These are phyloP conservation scores for Geosmithia morbida DNA, from an alignment of 2,329 filamentous ascomycete species.

Conservation along the genomic window DNA sequence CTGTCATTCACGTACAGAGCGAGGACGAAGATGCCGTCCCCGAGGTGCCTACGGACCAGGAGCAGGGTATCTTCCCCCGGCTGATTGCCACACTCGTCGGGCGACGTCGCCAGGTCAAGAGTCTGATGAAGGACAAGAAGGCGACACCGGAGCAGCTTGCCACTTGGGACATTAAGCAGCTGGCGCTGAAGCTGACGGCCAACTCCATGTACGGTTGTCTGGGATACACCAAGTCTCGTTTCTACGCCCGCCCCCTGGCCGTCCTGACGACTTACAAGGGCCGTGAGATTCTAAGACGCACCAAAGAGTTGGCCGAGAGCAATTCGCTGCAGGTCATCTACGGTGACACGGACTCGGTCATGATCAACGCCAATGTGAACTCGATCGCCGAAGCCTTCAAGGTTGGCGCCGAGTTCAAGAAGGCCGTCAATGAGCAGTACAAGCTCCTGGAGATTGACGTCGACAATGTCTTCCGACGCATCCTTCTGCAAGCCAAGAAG, in stretches of 20 bases:
- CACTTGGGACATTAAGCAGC: conserved; percentile 96
- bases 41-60: conserved; percentile 65
- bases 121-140: conserved; percentile 86
- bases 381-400: conserved; percentile 81
- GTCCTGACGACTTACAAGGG: conserved; percentile 96
- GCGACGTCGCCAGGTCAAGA: conserved; percentile 83
- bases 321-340: conserved; percentile 92
- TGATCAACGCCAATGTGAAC: conserved; percentile 98
- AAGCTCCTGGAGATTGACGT: conserved; percentile 92
- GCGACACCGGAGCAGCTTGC: conserved; percentile 77
- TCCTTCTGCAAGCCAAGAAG: conserved; percentile 94
- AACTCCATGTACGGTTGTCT: conserved; percentile 99
- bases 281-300: conserved; percentile 90
- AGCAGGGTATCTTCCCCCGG: conserved; percentile 73
- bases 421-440: conserved; percentile 86
- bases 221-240: conserved; percentile 91
- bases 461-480: conserved; percentile 88
- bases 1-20: not conserved
- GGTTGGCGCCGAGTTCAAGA: conserved; percentile 90
- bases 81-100: conserved; percentile 87
- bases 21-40: conserved; percentile 82
- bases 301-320: conserved; percentile 87
- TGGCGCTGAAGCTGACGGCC: conserved; percentile 90
- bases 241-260: conserved; percentile 88
- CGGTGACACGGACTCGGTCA: conserved; percentile 97